Conservation (phyloP, 306 rosid genomes). For the Alnus glutinosa region DNA sequence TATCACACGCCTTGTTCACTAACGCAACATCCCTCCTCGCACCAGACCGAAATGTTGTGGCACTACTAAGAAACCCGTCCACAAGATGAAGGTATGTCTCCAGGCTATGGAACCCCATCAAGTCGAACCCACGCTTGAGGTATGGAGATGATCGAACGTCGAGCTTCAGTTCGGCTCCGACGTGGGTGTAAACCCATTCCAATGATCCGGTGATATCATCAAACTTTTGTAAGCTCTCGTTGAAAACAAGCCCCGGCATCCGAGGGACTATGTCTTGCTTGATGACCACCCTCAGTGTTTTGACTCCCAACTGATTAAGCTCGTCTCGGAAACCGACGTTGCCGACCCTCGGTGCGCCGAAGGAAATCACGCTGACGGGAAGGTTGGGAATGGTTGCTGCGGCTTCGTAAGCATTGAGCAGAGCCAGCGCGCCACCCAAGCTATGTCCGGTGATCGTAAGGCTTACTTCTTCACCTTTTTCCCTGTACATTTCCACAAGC, state of each 20-base stretch:
- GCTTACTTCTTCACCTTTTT: slow-evolving; percentile 57
- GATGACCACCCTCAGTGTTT: slow-evolving; percentile 40
- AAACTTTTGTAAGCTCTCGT: slow-evolving; percentile 41
- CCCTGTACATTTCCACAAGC: slow-evolving; percentile 10
- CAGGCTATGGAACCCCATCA: slow-evolving; percentile 54
- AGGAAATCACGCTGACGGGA: slow-evolving; percentile 57
- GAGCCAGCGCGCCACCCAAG: slow-evolving; percentile 70
- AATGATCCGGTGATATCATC: slow-evolving; percentile 43
- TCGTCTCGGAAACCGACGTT: slow-evolving; percentile 59
- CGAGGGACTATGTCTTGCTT: slow-evolving; percentile 62
- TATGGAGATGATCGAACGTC: slow-evolving; percentile 56
- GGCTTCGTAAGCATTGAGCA: slow-evolving; percentile 59
- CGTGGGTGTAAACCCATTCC: slow-evolving; percentile 65
- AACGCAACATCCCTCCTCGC: slow-evolving; percentile 67
- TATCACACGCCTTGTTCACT: slow-evolving; percentile 66
- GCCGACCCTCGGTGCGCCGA: slow-evolving; percentile 77
- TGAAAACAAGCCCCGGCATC: slow-evolving; percentile 60
- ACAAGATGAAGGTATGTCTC: slow-evolving; percentile 73
- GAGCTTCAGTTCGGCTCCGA: slow-evolving; percentile 51
- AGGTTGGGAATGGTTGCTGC: slow-evolving; percentile 33
- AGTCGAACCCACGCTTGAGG: slow-evolving; percentile 44
- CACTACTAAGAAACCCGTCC: slow-evolving; percentile 49
- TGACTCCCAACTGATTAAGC: slow-evolving; percentile 48
- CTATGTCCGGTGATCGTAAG: slow-evolving; percentile 76
- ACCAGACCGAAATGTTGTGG: slow-evolving; percentile 37